Conservation (phyloP, 371 early-diverging fungal genomes). For the Mucor velutinosus region DNA sequence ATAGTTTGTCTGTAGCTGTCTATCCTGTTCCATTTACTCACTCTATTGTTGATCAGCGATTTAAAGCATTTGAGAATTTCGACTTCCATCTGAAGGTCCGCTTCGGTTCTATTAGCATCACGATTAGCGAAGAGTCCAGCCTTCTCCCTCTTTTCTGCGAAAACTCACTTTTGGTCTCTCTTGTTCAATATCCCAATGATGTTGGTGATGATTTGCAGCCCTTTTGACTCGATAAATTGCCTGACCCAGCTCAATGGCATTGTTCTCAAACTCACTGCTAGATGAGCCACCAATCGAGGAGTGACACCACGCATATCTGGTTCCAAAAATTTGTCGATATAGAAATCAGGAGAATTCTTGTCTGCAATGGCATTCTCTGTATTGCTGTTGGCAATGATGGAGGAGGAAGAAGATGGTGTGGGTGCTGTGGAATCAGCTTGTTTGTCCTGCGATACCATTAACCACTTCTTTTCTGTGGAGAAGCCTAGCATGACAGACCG, state of each 20-base stretch:
- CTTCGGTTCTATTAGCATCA: conserved; percentile 52
- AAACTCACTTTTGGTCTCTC: conserved; percentile 44
- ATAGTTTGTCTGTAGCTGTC: not conserved
- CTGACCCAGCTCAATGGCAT: conserved; percentile 73
- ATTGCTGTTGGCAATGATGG: conserved; percentile 11
- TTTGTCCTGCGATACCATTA: conserved; percentile 56
- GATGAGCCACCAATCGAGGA: conserved; percentile 58
- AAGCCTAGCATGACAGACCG: conserved; percentile 45
- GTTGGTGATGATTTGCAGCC: conserved; percentile 68
- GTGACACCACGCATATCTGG: conserved; percentile 63
- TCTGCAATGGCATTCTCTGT: conserved; percentile 35
- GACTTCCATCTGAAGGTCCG: conserved; percentile 76
- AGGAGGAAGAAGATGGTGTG: conserved; percentile 14
- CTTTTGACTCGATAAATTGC: conserved; percentile 74
- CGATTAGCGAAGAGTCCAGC: not conserved
- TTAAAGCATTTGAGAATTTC: conserved; percentile 84
- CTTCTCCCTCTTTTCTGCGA: not conserved
- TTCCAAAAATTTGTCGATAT: conserved; percentile 62
- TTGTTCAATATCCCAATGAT: conserved; percentile 62
- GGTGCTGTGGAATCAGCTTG: conserved; percentile 36
- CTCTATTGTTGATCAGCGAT: conserved; percentile 72
- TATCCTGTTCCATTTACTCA: conserved; percentile 14
- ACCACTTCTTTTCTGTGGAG: conserved; percentile 51
- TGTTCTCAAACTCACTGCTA: conserved; percentile 71
- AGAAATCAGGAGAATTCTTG: conserved; percentile 68